Conservation (phyloP, 2,329 filamentous ascomycete genomes). For the Ophiostoma perfectum region DNA sequence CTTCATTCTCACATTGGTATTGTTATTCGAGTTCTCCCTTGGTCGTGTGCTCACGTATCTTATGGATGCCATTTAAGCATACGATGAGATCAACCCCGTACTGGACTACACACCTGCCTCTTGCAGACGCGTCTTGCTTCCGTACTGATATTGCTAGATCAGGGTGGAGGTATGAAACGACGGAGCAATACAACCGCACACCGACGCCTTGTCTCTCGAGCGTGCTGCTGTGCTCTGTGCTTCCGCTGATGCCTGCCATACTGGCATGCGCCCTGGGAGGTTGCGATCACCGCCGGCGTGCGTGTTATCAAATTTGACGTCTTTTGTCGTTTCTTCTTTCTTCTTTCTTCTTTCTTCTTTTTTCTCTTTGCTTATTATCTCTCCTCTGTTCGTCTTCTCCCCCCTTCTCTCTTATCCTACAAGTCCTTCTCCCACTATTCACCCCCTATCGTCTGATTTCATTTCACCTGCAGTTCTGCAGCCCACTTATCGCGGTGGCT, state of each 20-base stretch:
- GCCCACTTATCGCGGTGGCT: slow-evolving; percentile 1
- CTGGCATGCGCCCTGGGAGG: not conserved
- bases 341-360: no score
- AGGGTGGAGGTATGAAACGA: not conserved
- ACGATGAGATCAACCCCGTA: not conserved
- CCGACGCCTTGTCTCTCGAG: slow-evolving; percentile 1
- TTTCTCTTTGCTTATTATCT: not conserved
- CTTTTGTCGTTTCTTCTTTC: no score
- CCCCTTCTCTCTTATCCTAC: no score
- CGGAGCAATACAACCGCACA: slow-evolving; percentile 5
- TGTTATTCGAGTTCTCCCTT: not conserved
- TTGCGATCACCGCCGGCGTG: not conserved
- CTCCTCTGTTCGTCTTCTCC: not conserved
- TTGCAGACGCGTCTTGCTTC: not conserved
- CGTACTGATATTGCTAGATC: not conserved
- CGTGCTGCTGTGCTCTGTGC: no score
- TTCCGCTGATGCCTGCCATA: no score
- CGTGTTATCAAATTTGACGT: not conserved
- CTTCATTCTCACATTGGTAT: no score
- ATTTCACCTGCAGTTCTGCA: not conserved
- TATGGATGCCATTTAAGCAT: not conserved
- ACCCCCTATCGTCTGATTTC: not conserved
- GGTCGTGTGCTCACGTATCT: slow-evolving; percentile 3
- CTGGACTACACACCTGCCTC: not conserved
- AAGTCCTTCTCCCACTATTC: not conserved